Base-by-base conservation (phyloP, 805 yeast species). In the Spathaspora boniae region DNA sequence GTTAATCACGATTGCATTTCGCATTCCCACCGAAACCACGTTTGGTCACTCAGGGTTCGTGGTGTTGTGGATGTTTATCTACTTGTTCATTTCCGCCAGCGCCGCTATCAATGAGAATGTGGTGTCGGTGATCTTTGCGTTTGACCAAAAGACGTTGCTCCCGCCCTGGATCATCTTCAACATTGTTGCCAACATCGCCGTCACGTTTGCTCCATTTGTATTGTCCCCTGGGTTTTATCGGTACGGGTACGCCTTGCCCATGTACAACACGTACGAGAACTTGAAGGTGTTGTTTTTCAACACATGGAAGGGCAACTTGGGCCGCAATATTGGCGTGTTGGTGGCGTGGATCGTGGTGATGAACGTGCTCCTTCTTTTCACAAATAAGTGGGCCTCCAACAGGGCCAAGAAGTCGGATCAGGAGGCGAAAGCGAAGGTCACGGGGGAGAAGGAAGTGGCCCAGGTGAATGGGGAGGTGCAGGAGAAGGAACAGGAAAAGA, bases 211-310 rank as follows among this genome's bases (percentile, higher is more conserved):
- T 2, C 66, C 70, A 2, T 43, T 62, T 24, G 60, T 45, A 4
- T 46, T 64, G 23, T 38, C 45, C 17, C 65, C 70, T 0, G 46
- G 47, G 7, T 53, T 63, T 28, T 60, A 48, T 38, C 48, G 58
- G 28, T 61, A 51, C 37, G 69, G 68, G 1, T 62, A 63, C 41
- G 65, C 62, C 9, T 38, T 60, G 43, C 68, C 67, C 3, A 58
- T 62, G 62, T 52, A 43, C 41, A 58, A 60, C 31, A 47, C 53
- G 0, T 60, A 52, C 31, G 61, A 58, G 33, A 51, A 56, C 1
- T 45, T 58, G 36, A 56, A 51, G 38, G 64, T 62, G 14, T 53
- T 61, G 6, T 58, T 61, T 34, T 62, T 60, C 31, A 36, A 61
- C 36, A 58, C 64, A 3, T 56, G 57, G 54, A 59, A 57, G 42